These are phyloP conservation scores for Stephania yunnanensis DNA, from an alignment of 164 flowering plant genomes.

Conservation along the genomic window DNA sequence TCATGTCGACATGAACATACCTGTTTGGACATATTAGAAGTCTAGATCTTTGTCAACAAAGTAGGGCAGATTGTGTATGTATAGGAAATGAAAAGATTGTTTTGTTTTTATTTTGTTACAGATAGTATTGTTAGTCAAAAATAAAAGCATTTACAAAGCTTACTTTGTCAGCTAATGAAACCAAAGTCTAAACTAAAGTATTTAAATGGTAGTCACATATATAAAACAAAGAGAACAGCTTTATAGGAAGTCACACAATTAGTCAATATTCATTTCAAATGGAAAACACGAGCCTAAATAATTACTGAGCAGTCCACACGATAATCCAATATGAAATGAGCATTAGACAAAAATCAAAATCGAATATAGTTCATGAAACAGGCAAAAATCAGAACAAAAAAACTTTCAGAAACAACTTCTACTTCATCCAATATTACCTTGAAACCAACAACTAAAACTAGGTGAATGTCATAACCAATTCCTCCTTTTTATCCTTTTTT, in stretches of 20 bases:
- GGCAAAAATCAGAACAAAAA: not conserved
- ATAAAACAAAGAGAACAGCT: not conserved
- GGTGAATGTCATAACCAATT: not conserved
- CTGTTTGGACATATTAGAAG: not conserved
- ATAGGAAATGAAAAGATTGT: not conserved
- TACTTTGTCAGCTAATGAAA: constrained; percentile 1
- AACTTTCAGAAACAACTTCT: not conserved
- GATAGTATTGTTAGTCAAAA: not conserved
- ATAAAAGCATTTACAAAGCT: constrained; percentile 1
- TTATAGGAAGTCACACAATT: not conserved
- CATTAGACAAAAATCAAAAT: not conserved
- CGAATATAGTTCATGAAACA: not conserved
- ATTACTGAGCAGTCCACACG: not conserved
- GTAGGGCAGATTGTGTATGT: not conserved
- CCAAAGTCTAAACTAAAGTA: not conserved
- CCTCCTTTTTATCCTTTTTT: not conserved
- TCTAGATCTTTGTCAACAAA: not conserved
- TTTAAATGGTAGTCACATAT: not conserved
- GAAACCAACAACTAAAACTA: not conserved
- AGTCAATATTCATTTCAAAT: not conserved
- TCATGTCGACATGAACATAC: not conserved
- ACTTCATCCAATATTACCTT: not conserved
- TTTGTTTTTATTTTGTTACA: not conserved
- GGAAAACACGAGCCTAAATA: not conserved
- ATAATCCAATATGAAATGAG: not conserved